Base-by-base conservation (phyloP, 1,284 basidiomycete species). In the Boletus sp. region DNA sequence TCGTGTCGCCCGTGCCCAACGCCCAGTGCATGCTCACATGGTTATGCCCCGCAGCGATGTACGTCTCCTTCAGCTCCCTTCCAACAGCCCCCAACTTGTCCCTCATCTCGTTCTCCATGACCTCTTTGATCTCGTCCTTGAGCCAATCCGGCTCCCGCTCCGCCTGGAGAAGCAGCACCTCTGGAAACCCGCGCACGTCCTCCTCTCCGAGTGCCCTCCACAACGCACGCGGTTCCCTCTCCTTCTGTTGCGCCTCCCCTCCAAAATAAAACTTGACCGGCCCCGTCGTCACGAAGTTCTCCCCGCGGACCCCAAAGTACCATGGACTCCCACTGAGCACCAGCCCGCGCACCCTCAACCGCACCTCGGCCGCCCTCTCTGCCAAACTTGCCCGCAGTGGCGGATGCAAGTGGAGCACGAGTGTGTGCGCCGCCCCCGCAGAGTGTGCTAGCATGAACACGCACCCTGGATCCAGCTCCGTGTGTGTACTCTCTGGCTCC, bases 391-490 rank as follows among this genome's bases (percentile, higher is more conserved):
- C 16, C 7, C 59, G 39, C 33, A 60, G 19, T n/a, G 58, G 51
- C 0, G 73, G 69, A 34, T 75, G 57, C 41, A 78, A 59, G 8
- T 78, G 60, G 42, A 76, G 52, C 12, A 79, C 74, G 8, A 72
- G 60, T 37, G 72, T 54, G 56, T 79, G 75, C 26, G 67, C 62
- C 1, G 74, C 77, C 2, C 83, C 83, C 0, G 78, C 81, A 2
- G 81, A 84, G 59, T 84, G 81, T 1, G 72, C 76, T 62, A 78
- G 66, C 26, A 83, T 46, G 55, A 75, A 74, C 22, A 82, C 57
- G n/a, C 57, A 59, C 5, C 71, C 58, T 1, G 64, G 53, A 50
- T 79, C 73, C 2, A 70, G 68, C 40, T 57, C 53, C 7, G 39
- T 48, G 8, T n/a, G 59, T 47, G 22, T 36, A 14, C 55, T 56